Evolutionary conservation across 2,329 filamentous ascomycete species (phyloP), one percentile per base, ranked within the genome.

Genomic region (Nothomitra cinnamomea): DNA sequence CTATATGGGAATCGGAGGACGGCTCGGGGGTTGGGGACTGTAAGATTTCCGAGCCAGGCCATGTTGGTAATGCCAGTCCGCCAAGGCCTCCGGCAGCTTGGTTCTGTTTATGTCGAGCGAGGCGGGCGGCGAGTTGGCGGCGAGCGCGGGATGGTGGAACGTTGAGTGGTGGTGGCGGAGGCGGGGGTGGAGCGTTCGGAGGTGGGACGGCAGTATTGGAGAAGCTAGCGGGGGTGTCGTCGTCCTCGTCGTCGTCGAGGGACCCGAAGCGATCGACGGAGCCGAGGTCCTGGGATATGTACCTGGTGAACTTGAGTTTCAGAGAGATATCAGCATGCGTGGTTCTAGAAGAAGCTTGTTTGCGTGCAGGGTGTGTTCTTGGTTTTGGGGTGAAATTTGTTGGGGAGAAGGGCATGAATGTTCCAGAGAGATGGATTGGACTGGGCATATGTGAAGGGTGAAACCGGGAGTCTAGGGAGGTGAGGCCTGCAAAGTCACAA

Each of bases 101-200:
- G 41, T 53, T 47, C 25, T 54, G 19, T 41, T 54, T 41, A 17
- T 54, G 53, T 21, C 35, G 32, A 21, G 53, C 53, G n/a, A 96
- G 75, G 12, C 89, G 80, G 12, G 86, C 85, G n/a, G 88, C 89
- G n/a, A 96, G 77, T 66, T 94, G 87, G 54, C 87, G 76, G 51
- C 90, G 80, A 6, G 90, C 90, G 52, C 90, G 80, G 6, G 87
- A 94, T 1, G 90, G 89, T 0, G 85, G 82, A 36, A 90, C 81
- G 65, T 90, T 92, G 62, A 95, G 73, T 12, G 50, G 53, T 17
- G 52, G 19, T 55, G 52, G 52, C 8, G 53, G 53, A 12, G 43
- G 53, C 15, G 47, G 53, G 7, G 35, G 50, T 2, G 87, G 54
- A 87, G 76, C 52, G 90, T 80, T 7, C 89, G 90, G 53, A 89